Evolutionary conservation across 2,329 filamentous ascomycete genomes (phyloP).

Genomic region (Exophiala sp.): DNA sequence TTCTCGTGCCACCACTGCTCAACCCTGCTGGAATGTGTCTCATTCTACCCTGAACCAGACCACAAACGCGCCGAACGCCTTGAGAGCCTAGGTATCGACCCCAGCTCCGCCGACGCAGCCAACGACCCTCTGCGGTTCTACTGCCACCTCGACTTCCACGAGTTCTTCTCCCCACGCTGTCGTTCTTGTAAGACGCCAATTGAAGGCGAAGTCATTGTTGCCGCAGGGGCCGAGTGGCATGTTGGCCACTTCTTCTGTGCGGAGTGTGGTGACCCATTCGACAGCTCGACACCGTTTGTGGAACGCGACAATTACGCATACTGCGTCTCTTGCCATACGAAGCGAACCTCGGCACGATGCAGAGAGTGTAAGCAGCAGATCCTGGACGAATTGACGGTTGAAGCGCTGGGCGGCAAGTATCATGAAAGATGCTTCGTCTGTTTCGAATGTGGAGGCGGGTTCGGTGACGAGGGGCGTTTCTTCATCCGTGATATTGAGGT

Average conservation of each 20-base stretch:
- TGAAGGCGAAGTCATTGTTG: constrained; percentile 87
- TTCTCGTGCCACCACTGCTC: constrained; percentile 85
- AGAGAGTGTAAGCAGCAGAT: constrained; percentile 76
- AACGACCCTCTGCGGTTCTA: constrained; percentile 78
- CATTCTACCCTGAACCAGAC: constrained; percentile 90
- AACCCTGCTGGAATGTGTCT: constrained; percentile 84
- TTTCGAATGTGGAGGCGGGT: constrained; percentile 55
- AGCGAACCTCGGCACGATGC: constrained; percentile 84
- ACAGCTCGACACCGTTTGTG: constrained; percentile 68
- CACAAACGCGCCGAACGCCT: constrained; percentile 64
- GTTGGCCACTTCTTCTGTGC: constrained; percentile 98
- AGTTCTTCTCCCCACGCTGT: constrained; percentile 85
- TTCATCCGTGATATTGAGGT: constrained; percentile 54
- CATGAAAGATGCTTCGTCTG: constrained; percentile 90
- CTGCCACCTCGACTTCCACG: constrained; percentile 98
- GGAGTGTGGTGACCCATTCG: constrained; percentile 82
- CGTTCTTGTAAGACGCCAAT: constrained; percentile 96
- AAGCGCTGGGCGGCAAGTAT: constrained; percentile 87
- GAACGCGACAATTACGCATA: constrained; percentile 98
- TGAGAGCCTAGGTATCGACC: constrained; percentile 52
- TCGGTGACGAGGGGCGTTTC: constrained; percentile 56
- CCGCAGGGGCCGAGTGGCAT: constrained; percentile 93
- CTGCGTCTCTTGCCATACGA: constrained; percentile 90
- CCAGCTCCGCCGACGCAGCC: constrained; percentile 47
- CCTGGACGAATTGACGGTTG: constrained; percentile 82